Percentiles rank a stretch among this genome's conserved stretches.
Evolutionary conservation across 768 basidiomycete genomes (phyloP).

Genomic region (Phanerochaete sordida): DNA sequence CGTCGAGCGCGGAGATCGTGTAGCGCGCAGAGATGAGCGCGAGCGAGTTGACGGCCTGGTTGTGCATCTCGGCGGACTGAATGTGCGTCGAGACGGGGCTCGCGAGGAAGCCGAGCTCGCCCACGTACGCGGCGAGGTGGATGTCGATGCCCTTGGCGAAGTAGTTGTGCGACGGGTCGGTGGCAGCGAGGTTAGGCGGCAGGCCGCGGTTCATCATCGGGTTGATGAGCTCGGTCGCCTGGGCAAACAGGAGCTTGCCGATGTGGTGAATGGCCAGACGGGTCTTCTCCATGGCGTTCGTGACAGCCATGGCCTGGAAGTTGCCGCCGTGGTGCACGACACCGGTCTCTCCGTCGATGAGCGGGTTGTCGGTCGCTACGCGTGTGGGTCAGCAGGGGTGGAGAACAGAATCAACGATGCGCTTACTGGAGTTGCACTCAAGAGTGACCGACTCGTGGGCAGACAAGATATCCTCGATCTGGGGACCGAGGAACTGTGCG

Average conservation of each 20-base stretch:
- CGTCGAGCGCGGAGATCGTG: slow-evolving; percentile 74
- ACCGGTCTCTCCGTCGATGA: slow-evolving; percentile 66
- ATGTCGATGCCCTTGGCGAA: slow-evolving; percentile 86
- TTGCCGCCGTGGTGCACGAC: slow-evolving; percentile 80
- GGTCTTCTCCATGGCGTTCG: slow-evolving; percentile 86
- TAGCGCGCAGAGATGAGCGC: slow-evolving; percentile 82
- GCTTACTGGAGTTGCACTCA: slow-evolving; percentile 81
- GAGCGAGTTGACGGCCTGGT: slow-evolving; percentile 87
- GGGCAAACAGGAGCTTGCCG: slow-evolving; percentile 49
- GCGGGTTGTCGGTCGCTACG: slow-evolving; percentile 85
- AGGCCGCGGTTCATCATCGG: slow-evolving; percentile 82
- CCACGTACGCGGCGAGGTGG: slow-evolving; percentile 74
- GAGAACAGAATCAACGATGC: background rate
- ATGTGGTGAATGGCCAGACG: slow-evolving; percentile 52
- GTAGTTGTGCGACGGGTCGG: slow-evolving; percentile 79
- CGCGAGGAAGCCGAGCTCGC: slow-evolving; percentile 79
- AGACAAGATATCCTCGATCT: slow-evolving; percentile 73
- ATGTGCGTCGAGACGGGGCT: slow-evolving; percentile 83
- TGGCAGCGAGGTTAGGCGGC: slow-evolving; percentile 75
- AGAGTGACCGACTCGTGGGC: slow-evolving; percentile 61
- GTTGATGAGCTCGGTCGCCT: slow-evolving; percentile 69
- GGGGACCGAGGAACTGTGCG: slow-evolving; percentile 84
- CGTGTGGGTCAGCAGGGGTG: background rate
- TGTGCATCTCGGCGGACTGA: slow-evolving; percentile 89
- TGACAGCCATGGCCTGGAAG: slow-evolving; percentile 86